Evolutionary conservation across 1,139 yeast genomes (phyloP).

Genomic region (Scheffersomyces lignicola): DNA sequence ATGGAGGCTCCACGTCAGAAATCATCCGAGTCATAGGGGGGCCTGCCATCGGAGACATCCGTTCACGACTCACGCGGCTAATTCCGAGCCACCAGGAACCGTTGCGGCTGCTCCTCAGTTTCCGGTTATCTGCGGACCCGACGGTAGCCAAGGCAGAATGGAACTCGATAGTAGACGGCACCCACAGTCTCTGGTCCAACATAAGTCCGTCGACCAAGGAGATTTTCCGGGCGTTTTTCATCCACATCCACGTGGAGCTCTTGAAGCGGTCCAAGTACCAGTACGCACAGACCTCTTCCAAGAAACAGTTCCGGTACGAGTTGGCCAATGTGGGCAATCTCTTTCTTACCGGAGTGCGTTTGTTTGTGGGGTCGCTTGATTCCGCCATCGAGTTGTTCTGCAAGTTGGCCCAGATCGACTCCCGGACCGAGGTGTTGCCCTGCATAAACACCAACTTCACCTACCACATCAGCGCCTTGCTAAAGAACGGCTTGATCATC

Average conservation of each 20-base stretch:
- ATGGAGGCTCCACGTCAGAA: conserved; percentile 95
- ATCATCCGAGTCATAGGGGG: conserved; percentile 88
- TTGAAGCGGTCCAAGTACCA: conserved; percentile 62
- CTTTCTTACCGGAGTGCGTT: conserved; percentile 76
- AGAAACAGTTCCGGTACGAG: conserved; percentile 64
- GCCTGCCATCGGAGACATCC: conserved; percentile 90
- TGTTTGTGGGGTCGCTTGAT: conserved; percentile 82
- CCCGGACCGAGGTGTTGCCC: conserved; percentile 63
- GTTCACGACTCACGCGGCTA: conserved; percentile 77
- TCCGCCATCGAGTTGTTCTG: conserved; percentile 77
- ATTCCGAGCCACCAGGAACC: conserved; percentile 52
- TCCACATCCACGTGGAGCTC: conserved; percentile 77
- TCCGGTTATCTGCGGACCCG: conserved; percentile 58
- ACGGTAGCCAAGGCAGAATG: conserved; percentile 67
- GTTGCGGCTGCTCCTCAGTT: conserved; percentile 53
- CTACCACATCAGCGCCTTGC: conserved; percentile 79
- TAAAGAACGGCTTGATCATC: conserved; percentile 68
- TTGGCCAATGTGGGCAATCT: conserved; percentile 85
- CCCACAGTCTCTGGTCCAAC: conserved; percentile 66
- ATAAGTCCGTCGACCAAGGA: conserved; percentile 68
- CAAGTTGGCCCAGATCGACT: conserved; percentile 64
- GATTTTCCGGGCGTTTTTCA: conserved; percentile 72
- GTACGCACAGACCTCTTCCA: conserved; percentile 31
- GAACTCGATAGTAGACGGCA: conserved; percentile 77
- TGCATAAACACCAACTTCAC: conserved; percentile 83